Base-by-base conservation (phyloP, 2,329 filamentous ascomycete species). In the Stagonosporopsis tanaceti region DNA sequence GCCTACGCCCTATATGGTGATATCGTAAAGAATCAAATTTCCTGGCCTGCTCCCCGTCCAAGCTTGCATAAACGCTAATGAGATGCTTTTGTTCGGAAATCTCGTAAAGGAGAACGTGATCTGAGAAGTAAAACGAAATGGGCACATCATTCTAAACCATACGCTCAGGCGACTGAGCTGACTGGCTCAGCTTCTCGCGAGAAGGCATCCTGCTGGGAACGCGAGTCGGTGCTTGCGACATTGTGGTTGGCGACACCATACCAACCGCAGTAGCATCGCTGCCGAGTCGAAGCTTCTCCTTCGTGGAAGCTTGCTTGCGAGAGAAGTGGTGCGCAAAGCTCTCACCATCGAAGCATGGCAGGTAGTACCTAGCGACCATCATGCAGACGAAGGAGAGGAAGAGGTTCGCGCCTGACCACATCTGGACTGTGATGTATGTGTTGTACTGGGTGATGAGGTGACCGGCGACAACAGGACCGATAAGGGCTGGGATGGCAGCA, bases 391-490 rank as follows among this genome's bases (percentile, higher is more conserved):
- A 75, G 9, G 75, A 77, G 11, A 80, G 17, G 28, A 80, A 65
- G 35, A 83, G 65, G 55, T 74, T 79, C 4, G 63, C 60, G 2
- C 81, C 81, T 12, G 76, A 76, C 80, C 81, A 84, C 42, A 79
- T 62, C 61, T 83, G 80, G 3, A 83, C 78, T 1, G 79, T 78
- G 45, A 81, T 60, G 61, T 78, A 82, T 14, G 69, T 76, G 12
- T 70, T 58, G 50, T 74, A 81, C 32, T 69, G 40, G 2, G 73
- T 76, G 60, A 82, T 77, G 38, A 83, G 67, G 57, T 79, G 71
- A 9, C 81, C 81, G 17, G 78, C 78, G 53, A 83, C 78, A 55
- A 82, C 68, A 1, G 81, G 81, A 2, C 81, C 81, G 4, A 75
- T 71, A 9, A 84, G 73, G 2, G 80, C 75, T n/a, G 77, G 78